Conservation (phyloP, 2,329 filamentous ascomycete genomes). For the Trichoderma arundinaceum region DNA sequence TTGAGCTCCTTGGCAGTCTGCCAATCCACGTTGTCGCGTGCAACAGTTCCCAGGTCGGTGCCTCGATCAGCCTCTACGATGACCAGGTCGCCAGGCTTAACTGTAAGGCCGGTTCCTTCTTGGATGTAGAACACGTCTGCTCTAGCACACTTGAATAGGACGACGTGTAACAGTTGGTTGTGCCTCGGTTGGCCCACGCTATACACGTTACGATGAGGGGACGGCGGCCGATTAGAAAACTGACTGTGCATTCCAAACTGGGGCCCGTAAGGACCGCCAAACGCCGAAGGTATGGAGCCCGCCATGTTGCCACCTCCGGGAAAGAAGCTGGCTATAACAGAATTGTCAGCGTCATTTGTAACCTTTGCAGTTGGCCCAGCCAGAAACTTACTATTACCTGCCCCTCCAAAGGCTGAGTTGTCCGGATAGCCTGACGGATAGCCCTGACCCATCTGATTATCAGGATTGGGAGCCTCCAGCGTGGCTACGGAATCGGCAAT, state of each 20-base stretch:
- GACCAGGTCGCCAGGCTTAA: slow-evolving; percentile 90
- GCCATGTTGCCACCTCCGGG: slow-evolving; percentile 35
- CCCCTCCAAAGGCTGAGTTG: slow-evolving; percentile 44
- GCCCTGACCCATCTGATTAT: slow-evolving; percentile 52
- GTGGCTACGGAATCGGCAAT: slow-evolving; percentile 57
- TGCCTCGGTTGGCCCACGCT: slow-evolving; percentile 65
- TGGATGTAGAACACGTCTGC: slow-evolving; percentile 98
- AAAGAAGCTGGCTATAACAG: slow-evolving; percentile 38
- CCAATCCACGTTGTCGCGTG: slow-evolving; percentile 85
- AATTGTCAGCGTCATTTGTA: slow-evolving; percentile 2
- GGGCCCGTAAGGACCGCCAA: slow-evolving; percentile 51
- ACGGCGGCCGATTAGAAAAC: slow-evolving; percentile 59
- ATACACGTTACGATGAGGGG: slow-evolving; percentile 67
- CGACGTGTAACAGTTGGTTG: slow-evolving; percentile 80
- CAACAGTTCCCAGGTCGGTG: slow-evolving; percentile 92
- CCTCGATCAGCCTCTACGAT: slow-evolving; percentile 98
- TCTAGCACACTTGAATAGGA: slow-evolving; percentile 94
- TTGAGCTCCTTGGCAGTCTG: slow-evolving; percentile 87
- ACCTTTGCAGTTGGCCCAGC: slow-evolving; percentile 15
- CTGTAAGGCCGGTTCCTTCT: slow-evolving; percentile 88
- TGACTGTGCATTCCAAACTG: slow-evolving; percentile 52
- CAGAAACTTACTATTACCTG: slow-evolving; percentile 49
- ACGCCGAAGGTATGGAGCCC: slow-evolving; percentile 40
- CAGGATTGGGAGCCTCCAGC: slow-evolving; percentile 54
- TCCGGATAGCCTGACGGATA: slow-evolving; percentile 51